phyloP scores from a whole-genome alignment of 2,329 filamentous ascomycete genomes.

The Colletotrichum sp. region DNA sequence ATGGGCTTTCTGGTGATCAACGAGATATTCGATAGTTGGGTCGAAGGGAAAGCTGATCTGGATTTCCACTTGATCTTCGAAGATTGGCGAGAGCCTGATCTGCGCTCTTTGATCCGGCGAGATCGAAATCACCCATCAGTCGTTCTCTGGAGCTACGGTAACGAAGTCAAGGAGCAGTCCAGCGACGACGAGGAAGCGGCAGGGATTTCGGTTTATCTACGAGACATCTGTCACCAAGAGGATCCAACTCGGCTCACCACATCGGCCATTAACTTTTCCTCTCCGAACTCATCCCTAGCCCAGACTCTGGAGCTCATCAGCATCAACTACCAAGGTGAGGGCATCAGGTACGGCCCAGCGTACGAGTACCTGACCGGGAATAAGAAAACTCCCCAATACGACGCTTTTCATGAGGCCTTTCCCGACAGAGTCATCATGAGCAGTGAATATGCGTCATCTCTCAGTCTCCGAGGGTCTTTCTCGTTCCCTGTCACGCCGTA shows the following conservation, averaged over 20 bases:
- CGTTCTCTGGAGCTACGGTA: not conserved
- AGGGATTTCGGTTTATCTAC: not conserved
- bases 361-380: not conserved
- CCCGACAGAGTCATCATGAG: not conserved
- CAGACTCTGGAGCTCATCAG: not conserved
- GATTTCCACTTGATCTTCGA: not conserved
- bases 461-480: slow-evolving; percentile 58
- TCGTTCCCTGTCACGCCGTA: slow-evolving; percentile 52
- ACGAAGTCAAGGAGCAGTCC: not conserved
- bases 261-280: not conserved
- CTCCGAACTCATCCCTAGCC: fast-evolving
- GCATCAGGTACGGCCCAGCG: not conserved
- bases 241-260: not conserved
- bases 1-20: not conserved
- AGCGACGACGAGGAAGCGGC: not conserved
- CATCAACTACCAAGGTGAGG: not conserved
- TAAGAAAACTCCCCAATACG: not conserved
- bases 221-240: not conserved
- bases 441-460: slow-evolving; percentile 44
- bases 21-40: not conserved
- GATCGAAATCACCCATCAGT: not conserved
- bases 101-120: not conserved
- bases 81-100: not conserved
- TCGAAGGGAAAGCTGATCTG: not conserved
- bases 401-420: not conserved